Percentiles rank a stretch among this genome's conserved stretches.
These are phyloP conservation scores for Fraxinus albicans DNA, from an alignment of 305 asterid genomes.

Conservation along the genomic window DNA sequence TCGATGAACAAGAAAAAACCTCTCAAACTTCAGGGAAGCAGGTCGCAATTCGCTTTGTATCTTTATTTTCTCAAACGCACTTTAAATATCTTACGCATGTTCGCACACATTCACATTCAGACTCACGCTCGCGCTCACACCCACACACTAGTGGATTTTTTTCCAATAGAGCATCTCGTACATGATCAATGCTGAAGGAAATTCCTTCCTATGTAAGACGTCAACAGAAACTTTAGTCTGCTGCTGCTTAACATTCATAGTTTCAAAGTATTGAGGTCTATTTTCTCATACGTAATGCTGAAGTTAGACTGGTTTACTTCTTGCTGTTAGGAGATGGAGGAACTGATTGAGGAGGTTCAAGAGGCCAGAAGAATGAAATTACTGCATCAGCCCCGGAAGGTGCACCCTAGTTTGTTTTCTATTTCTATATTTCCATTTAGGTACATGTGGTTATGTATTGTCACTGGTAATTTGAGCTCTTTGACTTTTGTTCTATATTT, in stretches of 20 bases:
- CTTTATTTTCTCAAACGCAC: not conserved
- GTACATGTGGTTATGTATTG: not conserved
- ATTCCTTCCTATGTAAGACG: not conserved
- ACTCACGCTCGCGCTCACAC: not conserved
- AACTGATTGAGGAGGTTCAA: conserved; percentile 88
- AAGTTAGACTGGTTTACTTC: conserved; percentile 11
- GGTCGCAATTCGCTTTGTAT: not conserved
- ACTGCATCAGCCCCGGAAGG: conserved; percentile 95
- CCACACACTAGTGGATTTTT: not conserved
- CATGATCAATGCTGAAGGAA: not conserved
- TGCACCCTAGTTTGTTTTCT: conserved; percentile 25
- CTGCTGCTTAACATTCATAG: not conserved
- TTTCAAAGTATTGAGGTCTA: not conserved
- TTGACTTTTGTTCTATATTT: not conserved
- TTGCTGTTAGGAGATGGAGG: conserved; percentile 72
- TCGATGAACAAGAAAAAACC: conserved; percentile 83
- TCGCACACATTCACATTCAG: not conserved
- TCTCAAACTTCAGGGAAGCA: conserved; percentile 67
- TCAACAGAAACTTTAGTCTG: not conserved
- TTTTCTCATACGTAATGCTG: not conserved
- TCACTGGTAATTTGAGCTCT: not conserved
- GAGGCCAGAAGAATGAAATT: conserved; percentile 81
- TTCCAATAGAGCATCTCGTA: not conserved
- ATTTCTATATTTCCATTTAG: not conserved
- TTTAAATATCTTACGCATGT: not conserved